Evolutionary conservation across 768 basidiomycete genomes (phyloP).

Genomic region (Calocera cornea): DNA sequence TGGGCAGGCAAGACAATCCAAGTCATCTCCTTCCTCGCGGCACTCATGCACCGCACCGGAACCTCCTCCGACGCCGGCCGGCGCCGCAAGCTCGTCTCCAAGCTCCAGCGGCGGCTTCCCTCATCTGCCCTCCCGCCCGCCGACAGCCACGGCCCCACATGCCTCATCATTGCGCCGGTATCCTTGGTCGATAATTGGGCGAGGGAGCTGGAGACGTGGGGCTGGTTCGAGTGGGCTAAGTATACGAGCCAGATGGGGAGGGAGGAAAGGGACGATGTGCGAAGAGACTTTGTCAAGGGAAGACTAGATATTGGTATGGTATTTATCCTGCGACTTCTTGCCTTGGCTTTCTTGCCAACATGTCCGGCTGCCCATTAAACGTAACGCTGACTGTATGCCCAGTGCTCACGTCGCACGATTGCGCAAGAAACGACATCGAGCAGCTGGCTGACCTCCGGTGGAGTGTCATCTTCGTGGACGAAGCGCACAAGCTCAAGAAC

Average conservation of each 20-base stretch:
- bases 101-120: slow-evolving; percentile 34
- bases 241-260: slow-evolving; percentile 38
- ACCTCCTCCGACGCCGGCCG: slow-evolving; percentile 49
- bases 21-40: slow-evolving; percentile 75
- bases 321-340: too few species aligned
- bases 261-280: slow-evolving; percentile 40
- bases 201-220: slow-evolving; percentile 87
- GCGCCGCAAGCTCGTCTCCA: slow-evolving; percentile 50
- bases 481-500: slow-evolving; percentile 85
- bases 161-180: slow-evolving; percentile 74
- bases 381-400: not conserved
- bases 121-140: slow-evolving; percentile 41
- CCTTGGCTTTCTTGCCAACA: too few species aligned
- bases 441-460: slow-evolving; percentile 52
- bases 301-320: slow-evolving; percentile 71
- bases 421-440: slow-evolving; percentile 57
- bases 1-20: slow-evolving; percentile 80
- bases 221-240: slow-evolving; percentile 76
- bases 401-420: slow-evolving; percentile 77
- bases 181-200: slow-evolving; percentile 82
- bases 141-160: slow-evolving; percentile 69
- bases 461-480: slow-evolving; percentile 71
- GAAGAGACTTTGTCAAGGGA: slow-evolving; percentile 66
- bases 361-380: too few species aligned
- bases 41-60: slow-evolving; percentile 78